phyloP scores from a whole-genome alignment of 345 rosid genomes.

The Laguncularia racemosa region DNA sequence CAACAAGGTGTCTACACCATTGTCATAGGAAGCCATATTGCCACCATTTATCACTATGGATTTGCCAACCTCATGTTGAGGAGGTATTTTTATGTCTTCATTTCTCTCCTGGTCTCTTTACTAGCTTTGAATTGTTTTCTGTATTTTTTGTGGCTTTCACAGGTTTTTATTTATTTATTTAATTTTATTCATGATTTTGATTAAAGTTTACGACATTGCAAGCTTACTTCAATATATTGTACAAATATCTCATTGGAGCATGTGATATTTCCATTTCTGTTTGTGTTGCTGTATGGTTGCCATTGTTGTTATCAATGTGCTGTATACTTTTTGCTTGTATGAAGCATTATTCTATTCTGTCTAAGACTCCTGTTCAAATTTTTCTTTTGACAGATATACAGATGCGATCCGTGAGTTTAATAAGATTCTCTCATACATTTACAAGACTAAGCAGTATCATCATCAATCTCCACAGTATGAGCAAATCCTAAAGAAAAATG shows the following conservation, averaged over 20 bases:
- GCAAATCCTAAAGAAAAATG: conserved; percentile 94
- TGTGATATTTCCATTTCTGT: too few relatives aligned
- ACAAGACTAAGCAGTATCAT: conserved; percentile 90
- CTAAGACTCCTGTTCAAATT: not conserved
- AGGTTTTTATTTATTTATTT: too few relatives aligned
- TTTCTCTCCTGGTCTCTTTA: too few relatives aligned
- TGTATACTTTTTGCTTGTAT: not conserved
- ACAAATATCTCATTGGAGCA: too few relatives aligned
- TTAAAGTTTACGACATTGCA: too few relatives aligned
- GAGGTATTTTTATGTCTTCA: conserved; percentile 36
- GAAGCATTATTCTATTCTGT: not conserved
- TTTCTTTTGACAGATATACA: conserved; percentile 52
- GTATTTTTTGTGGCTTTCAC: too few relatives aligned
- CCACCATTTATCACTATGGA: conserved; percentile 92
- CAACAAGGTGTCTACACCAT: conserved; percentile 89
- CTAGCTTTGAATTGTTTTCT: too few relatives aligned
- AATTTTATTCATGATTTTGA: too few relatives aligned
- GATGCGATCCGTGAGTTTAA: conserved; percentile 94
- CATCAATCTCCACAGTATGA: conserved; percentile 91
- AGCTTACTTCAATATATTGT: too few relatives aligned
- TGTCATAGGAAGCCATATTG: conserved; percentile 92
- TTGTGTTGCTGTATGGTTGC: too few relatives aligned
- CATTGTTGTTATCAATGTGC: not conserved
- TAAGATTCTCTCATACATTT: conserved; percentile 86
- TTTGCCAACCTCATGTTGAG: conserved; percentile 97